These are phyloP conservation scores for Ziziphus jujuba DNA, from an alignment of 306 rosid genomes.

Conservation along the genomic window DNA sequence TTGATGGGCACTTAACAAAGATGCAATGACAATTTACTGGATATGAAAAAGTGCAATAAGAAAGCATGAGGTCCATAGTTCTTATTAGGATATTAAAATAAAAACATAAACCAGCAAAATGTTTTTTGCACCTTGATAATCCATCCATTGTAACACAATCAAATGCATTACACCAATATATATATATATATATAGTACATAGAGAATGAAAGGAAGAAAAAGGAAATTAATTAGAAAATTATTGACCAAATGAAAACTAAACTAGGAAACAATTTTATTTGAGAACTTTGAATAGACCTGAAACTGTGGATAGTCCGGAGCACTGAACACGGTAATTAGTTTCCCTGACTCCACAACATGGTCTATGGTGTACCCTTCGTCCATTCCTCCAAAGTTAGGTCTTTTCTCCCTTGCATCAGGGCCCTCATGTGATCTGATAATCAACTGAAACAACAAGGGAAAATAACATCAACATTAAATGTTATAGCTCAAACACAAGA, in stretches of 20 bases:
- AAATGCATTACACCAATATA: too few species aligned
- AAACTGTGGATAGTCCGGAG: conserved; percentile 96
- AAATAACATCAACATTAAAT: conserved; percentile 29
- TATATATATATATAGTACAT: too few species aligned
- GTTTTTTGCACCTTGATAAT: too few species aligned
- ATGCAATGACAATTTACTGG: not conserved
- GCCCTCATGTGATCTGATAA: conserved; percentile 94
- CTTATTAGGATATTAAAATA: too few species aligned
- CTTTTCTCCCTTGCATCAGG: conserved; percentile 95
- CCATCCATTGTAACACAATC: too few species aligned
- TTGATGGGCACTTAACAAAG: not conserved
- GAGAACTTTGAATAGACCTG: conserved; percentile 49
- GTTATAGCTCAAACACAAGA: not conserved
- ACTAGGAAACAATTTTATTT: not conserved
- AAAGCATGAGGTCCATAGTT: not conserved
- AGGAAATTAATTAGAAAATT: too few species aligned
- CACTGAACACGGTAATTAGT: conserved; percentile 81
- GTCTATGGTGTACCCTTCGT: conserved; percentile 83
- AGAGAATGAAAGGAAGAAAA: too few species aligned
- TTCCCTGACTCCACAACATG: conserved; percentile 89
- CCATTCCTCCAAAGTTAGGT: conserved; percentile 76
- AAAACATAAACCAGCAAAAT: too few species aligned
- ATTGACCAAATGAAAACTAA: not conserved
- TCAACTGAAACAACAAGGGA: conserved; percentile 45
- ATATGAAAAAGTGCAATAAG: not conserved